Conservation (phyloP, 1,284 basidiomycete genomes). For the Papiliotrema laurentii region DNA sequence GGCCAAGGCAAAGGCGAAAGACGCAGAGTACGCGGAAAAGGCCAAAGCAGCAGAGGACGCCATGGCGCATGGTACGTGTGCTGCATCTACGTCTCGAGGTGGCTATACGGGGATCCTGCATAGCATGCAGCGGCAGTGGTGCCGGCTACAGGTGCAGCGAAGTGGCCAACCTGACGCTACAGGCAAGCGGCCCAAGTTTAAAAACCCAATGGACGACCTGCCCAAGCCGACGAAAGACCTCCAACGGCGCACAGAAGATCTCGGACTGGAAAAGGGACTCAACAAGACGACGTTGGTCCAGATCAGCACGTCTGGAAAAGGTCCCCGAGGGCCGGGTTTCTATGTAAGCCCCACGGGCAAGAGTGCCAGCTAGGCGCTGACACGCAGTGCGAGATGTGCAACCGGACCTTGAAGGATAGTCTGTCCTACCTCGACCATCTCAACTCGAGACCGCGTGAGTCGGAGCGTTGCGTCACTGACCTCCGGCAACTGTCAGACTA, state of each 20-base stretch:
- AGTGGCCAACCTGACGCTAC: conserved; percentile 3
- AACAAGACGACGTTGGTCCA: conserved; percentile 83
- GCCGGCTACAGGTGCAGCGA: neutral
- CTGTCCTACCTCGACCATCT: conserved; percentile 92
- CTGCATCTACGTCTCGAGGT: too few species aligned
- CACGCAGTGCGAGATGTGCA: conserved; percentile 73
- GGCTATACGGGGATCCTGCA: too few species aligned
- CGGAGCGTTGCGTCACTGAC: neutral
- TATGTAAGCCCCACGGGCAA: conserved; percentile 49
- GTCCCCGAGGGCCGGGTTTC: conserved; percentile 85
- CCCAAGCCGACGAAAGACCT: conserved; percentile 87
- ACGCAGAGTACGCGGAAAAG: conserved; percentile 33
- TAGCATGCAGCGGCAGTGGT: too few species aligned
- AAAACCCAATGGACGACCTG: conserved; percentile 56
- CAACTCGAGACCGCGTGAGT: conserved; percentile 86
- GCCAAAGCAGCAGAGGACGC: conserved; percentile 44
- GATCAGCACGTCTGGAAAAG: conserved; percentile 62
- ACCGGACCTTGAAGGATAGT: conserved; percentile 88
- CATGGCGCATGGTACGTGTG: conserved; percentile 69
- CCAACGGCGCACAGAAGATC: conserved; percentile 71
- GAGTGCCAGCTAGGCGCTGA: conserved; percentile 38
- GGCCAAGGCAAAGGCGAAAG: conserved; percentile 46
- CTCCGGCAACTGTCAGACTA: neutral
- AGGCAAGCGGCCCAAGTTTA: conserved; percentile 72
- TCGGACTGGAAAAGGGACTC: conserved; percentile 87